Conservation (phyloP, 768 basidiomycete genomes). For the Collybia nuda region DNA sequence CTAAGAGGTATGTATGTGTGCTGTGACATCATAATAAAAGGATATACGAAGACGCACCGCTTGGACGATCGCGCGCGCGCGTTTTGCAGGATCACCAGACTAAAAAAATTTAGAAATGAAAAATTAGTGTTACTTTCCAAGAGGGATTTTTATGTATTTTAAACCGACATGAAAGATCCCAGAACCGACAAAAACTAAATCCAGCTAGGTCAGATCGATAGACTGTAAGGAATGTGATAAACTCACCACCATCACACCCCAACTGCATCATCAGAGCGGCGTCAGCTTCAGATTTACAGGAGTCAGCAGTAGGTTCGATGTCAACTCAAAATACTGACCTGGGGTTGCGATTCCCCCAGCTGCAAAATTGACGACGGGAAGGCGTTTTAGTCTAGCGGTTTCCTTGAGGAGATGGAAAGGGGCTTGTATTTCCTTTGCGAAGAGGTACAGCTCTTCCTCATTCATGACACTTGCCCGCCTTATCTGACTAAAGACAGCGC, state of each 20-base stretch:
- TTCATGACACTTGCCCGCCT: constrained; percentile 83
- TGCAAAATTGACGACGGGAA: constrained; percentile 97
- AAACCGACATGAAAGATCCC: constrained; percentile 88
- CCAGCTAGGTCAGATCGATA: constrained; percentile 9
- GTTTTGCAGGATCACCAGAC: constrained; percentile 92
- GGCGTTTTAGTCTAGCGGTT: constrained; percentile 86
- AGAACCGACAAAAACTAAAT: constrained; percentile 91
- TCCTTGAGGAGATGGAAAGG: constrained; percentile 97
- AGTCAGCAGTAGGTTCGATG: neutral
- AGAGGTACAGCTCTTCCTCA: constrained; percentile 93
- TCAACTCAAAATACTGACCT: constrained; percentile 41
- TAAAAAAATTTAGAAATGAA: constrained; percentile 53
- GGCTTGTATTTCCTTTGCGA: constrained; percentile 89
- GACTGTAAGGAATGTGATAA: constrained; percentile 1
- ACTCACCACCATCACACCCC: constrained; percentile 91
- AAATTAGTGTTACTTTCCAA: neutral
- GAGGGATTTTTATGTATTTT: constrained; percentile 2
- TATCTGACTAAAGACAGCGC: constrained; percentile 83
- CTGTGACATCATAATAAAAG: neutral
- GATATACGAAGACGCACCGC: constrained; percentile 51
- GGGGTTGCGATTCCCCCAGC: constrained; percentile 94
- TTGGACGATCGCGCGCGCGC: constrained; percentile 94
- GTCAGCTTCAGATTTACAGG: constrained; percentile 56
- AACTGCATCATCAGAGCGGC: constrained; percentile 99
- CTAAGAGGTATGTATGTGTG: constrained; percentile 30